Evolutionary conservation across 306 rosid species (phyloP), one percentile per base, ranked within the genome.

Genomic region (Ormosia semicastrata): DNA sequence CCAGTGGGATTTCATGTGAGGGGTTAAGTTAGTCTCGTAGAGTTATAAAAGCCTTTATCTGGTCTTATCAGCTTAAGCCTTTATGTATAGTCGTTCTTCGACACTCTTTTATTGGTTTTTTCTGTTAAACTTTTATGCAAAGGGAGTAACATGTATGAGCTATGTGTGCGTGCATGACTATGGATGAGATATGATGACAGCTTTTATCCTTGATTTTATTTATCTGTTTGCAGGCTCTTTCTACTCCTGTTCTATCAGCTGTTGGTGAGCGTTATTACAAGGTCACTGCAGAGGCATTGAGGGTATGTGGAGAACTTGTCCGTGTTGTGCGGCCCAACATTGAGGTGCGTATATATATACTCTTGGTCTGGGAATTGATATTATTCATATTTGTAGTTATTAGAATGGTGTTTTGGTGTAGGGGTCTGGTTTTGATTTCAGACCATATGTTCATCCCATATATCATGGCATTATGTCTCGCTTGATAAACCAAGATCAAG

Each of bases 401-500:
- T 52, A 49, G 24, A 53, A 67, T 67, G 84, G 43, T 14, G 40
- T 47, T 80, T 39, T 73, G 62, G 56, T 91, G 73, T 83, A 96
- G 99, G 97, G 83, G 44, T 76, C 79, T 46, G 82, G 88, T 77
- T 96, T 96, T 85, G 97, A 96, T 83, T 96, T 93, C 85, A 90
- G 91, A 78, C 92, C 96, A 30, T 93, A 86, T 74, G 97, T 96
- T 76, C 98, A 79, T 74, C 98, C 99, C 39, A 90, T 96, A 77
- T 96, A 91, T 83, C 87, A 87, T 68, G 97, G 92, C 82, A 96
- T 96, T 77, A 96, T 96, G 99, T 91, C 99, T 43, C 97, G 99
- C 67, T 85, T 96, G 93, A 92, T 94, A 81, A 96, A 96, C 90
- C 99, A 96, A 91, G 99, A 96, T 89, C 99, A 96, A 83, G 99